Percentiles rank a stretch among this genome's conserved stretches.
Conservation (phyloP, 192 early-diverging fungal species). For the Lobulomyces angularis region DNA sequence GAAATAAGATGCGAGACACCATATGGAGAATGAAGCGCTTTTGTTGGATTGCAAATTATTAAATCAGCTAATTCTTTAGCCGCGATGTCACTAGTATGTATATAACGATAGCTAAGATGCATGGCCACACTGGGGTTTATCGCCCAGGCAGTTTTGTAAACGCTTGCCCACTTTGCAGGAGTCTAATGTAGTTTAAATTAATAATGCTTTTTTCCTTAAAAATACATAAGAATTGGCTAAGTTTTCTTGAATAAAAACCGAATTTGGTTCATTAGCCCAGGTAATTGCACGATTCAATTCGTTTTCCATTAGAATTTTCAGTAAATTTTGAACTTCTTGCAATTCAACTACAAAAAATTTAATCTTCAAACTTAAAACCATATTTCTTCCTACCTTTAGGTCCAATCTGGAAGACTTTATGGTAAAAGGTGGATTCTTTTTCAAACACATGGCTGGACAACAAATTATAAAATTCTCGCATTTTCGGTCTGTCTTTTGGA, state of each 20-base stretch:
- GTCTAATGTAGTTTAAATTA: constrained; percentile 28
- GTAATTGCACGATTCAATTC: constrained; percentile 72
- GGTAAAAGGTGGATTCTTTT: not conserved
- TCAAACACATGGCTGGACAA: not conserved
- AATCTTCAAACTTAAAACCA: constrained; percentile 1
- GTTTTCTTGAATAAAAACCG: constrained; percentile 11
- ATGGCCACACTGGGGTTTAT: constrained; percentile 72
- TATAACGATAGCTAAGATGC: constrained; percentile 62
- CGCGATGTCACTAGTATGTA: constrained; percentile 44
- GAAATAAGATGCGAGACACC: constrained; percentile 59
- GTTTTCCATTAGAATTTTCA: constrained; percentile 77
- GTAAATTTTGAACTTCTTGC: constrained; percentile 36
- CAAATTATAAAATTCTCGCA: not conserved
- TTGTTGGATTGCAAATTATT: constrained; percentile 45
- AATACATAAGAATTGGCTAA: constrained; percentile 13
- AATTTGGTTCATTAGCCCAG: constrained; percentile 64
- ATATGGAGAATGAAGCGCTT: constrained; percentile 58
- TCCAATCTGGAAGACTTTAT: no score
- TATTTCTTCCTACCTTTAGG: no score
- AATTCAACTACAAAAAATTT: constrained; percentile 14
- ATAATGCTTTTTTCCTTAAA: constrained; percentile 3
- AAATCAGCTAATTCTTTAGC: constrained; percentile 50
- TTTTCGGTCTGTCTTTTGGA: not conserved
- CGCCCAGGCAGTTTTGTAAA: constrained; percentile 71
- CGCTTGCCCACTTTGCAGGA: constrained; percentile 59